Percentiles rank a stretch among this genome's conserved stretches.
phyloP scores from a whole-genome alignment of 805 yeast species.

The Yamadazyma takamatsuzukensis region DNA sequence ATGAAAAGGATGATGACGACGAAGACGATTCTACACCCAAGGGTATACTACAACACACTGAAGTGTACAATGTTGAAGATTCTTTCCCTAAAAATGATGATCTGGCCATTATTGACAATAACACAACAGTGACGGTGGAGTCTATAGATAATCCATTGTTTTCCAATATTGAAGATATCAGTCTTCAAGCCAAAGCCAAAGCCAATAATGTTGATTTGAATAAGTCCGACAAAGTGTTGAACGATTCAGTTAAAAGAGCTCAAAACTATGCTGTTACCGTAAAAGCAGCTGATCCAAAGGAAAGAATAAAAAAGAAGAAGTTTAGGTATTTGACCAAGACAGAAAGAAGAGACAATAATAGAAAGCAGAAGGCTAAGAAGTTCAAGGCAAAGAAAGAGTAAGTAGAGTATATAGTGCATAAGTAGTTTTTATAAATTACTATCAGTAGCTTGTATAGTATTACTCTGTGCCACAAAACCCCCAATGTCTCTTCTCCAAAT shows the following conservation, averaged over 20 bases:
- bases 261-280: conserved; percentile 71
- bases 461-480: too few relatives aligned
- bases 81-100: conserved; percentile 16
- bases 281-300: conserved; percentile 46
- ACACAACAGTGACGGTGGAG: conserved; percentile 41
- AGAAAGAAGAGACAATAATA: conserved; percentile 58
- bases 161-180: conserved; percentile 27
- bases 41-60: conserved; percentile 47
- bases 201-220: conserved; percentile 69
- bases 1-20: conserved; percentile 12
- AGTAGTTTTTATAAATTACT: too few relatives aligned
- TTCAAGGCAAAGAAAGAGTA: conserved; percentile 5
- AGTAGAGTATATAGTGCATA: too few relatives aligned
- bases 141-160: conserved; percentile 43
- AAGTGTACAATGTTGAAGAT: conserved; percentile 30
- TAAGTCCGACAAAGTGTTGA: conserved; percentile 64
- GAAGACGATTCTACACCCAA: conserved; percentile 13
- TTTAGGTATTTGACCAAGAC: conserved; percentile 81
- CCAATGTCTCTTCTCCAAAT: too few relatives aligned
- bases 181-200: conserved; percentile 46
- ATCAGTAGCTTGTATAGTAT: too few relatives aligned
- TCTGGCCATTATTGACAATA: conserved; percentile 42
- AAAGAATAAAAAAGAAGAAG: conserved; percentile 48
- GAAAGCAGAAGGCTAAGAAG: conserved; percentile 25
- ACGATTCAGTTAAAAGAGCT: conserved; percentile 74